Evolutionary conservation across 148 eudicot species (phyloP).

Genomic region (Chenopodium formosanum): DNA sequence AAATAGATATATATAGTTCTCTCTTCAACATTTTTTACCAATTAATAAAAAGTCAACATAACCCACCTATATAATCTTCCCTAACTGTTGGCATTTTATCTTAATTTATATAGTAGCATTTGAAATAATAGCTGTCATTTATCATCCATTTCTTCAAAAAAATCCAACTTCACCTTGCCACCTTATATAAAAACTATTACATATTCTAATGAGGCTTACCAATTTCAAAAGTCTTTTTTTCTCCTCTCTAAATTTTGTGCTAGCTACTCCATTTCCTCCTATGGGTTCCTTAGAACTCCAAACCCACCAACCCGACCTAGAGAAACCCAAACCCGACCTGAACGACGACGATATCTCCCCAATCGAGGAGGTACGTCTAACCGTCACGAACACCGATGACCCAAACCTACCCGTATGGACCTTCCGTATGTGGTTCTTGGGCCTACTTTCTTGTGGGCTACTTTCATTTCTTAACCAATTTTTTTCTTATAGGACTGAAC

Average conservation of each 20-base stretch:
- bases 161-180: neutral
- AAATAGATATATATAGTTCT: too few species aligned
- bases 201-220: neutral
- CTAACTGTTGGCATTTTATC: conserved; percentile 9
- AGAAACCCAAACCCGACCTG: conserved; percentile 20
- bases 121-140: conserved; percentile 10
- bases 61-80: neutral
- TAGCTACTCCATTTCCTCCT: neutral
- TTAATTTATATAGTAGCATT: neutral
- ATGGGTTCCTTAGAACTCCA: conserved; percentile 28
- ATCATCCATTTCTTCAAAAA: too few species aligned
- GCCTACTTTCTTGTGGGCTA: conserved; percentile 61
- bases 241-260: neutral
- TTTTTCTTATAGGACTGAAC: conserved; percentile 82
- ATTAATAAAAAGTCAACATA: too few species aligned
- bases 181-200: conserved; percentile 10
- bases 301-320: conserved; percentile 31
- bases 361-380: conserved; percentile 83
- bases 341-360: conserved; percentile 69
- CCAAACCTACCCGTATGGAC: conserved; percentile 89
- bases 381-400: conserved; percentile 76
- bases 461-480: conserved; percentile 89
- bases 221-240: too few species aligned
- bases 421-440: conserved; percentile 93
- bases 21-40: too few species aligned